Percentiles rank a stretch among this genome's conserved stretches.
Evolutionary conservation across 1,284 basidiomycete genomes (phyloP).

Genomic region (Mycena sp.): DNA sequence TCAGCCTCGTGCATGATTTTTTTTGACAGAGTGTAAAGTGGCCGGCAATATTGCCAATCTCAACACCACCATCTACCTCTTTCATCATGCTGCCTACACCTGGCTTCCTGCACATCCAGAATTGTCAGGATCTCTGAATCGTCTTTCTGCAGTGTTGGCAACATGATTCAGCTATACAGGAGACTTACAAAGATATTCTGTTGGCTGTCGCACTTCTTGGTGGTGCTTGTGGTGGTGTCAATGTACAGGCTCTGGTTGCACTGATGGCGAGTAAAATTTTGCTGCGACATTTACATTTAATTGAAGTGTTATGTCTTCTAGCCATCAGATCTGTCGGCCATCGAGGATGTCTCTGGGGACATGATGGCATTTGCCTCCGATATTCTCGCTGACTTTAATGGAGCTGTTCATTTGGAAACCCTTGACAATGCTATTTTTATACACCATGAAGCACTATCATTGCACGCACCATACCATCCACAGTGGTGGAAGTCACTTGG

Average conservation of each 20-base stretch:
- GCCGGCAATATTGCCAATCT: no score
- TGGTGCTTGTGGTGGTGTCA: no score
- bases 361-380: neutral
- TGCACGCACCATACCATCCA: neutral
- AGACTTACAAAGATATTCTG: neutral
- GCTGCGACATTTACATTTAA: neutral
- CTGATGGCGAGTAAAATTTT: neutral
- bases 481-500: neutral
- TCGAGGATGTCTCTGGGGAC: neutral
- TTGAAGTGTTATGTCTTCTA: neutral
- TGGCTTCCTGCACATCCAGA: neutral
- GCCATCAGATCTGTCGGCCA: neutral
- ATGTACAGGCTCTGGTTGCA: no score
- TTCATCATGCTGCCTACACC: neutral
- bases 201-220: neutral
- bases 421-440: neutral
- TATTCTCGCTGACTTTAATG: neutral
- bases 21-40: no score
- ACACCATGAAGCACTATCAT: conserved; percentile 33
- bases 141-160: neutral
- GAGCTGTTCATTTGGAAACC: neutral
- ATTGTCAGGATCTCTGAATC: neutral
- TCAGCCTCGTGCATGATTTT: no score
- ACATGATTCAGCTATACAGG: neutral
- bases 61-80: no score